A percentile compares a stretch with the other conserved stretches of the same genome.
phyloP scores from a whole-genome alignment of 148 eudicot species.

The Silene conica region DNA sequence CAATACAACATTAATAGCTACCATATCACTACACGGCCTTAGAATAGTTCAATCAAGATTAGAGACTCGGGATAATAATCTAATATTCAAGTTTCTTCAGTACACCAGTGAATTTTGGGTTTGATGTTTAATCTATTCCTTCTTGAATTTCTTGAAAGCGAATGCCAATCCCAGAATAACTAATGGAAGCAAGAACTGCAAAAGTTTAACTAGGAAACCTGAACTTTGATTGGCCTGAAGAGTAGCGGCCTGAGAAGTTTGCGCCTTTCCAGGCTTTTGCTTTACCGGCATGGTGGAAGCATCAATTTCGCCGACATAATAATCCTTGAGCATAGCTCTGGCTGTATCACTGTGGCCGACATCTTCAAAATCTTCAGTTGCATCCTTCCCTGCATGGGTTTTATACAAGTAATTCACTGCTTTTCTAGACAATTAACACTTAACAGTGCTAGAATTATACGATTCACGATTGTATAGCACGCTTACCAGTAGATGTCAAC shows the following conservation, averaged over 20 bases:
- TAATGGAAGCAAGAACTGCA: constrained; percentile 34
- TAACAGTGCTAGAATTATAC: neutral
- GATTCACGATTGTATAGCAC: neutral
- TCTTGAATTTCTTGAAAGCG: constrained; percentile 25
- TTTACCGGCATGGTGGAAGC: constrained; percentile 30
- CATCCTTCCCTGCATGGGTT: constrained; percentile 38
- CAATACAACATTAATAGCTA: neutral
- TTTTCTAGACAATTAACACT: neutral
- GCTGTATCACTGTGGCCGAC: constrained; percentile 46
- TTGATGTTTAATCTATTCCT: constrained; percentile 13
- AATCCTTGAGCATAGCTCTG: constrained; percentile 31
- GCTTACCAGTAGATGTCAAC: constrained; percentile 42
- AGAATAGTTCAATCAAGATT: neutral
- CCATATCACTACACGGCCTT: neutral
- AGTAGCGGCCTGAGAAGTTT: constrained; percentile 6
- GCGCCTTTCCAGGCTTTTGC: constrained; percentile 5
- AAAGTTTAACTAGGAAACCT: constrained; percentile 23
- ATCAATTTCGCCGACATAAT: constrained; percentile 32
- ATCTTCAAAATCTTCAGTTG: constrained; percentile 46
- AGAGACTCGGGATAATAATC: neutral
- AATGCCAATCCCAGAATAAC: constrained; percentile 30
- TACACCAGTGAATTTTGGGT: neutral
- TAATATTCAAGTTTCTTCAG: neutral
- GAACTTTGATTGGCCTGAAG: constrained; percentile 20
- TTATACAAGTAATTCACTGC: too few relatives aligned